phyloP scores from a whole-genome alignment of 2,329 filamentous ascomycete genomes.

The Ophiocordyceps camponoti-leonardi region DNA sequence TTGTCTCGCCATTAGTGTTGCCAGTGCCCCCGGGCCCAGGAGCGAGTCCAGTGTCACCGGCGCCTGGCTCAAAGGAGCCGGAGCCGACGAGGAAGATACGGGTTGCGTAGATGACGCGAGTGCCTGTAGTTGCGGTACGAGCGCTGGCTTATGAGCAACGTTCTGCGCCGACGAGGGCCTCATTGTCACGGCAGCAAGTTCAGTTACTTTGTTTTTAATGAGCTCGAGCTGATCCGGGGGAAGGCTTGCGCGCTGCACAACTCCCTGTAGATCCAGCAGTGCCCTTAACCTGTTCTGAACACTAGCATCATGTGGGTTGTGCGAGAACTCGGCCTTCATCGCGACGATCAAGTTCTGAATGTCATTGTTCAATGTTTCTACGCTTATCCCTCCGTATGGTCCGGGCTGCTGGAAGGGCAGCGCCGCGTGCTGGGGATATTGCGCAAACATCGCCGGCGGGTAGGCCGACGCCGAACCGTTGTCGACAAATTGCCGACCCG shows the following conservation, averaged over 20 bases:
- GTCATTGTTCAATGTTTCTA: slow-evolving; percentile 67
- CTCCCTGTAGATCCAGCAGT: slow-evolving; percentile 62
- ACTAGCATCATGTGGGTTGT: slow-evolving; percentile 58
- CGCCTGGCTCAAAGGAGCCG: slow-evolving; percentile 12
- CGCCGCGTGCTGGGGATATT: slow-evolving; percentile 21
- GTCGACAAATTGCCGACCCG: slow-evolving; percentile 6
- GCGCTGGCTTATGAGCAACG: slow-evolving; percentile 21
- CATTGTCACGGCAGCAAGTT: slow-evolving; percentile 48
- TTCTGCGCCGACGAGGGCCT: slow-evolving; percentile 27
- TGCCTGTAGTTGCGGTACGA: slow-evolving; percentile 13
- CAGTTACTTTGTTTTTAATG: slow-evolving; percentile 71
- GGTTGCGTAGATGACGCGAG: slow-evolving; percentile 15
- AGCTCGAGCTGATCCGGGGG: slow-evolving; percentile 67
- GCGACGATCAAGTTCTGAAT: slow-evolving; percentile 61
- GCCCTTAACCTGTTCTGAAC: slow-evolving; percentile 69
- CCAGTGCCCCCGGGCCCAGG: slow-evolving; percentile 41
- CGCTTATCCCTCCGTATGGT: slow-evolving; percentile 34
- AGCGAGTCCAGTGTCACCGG: slow-evolving; percentile 38
- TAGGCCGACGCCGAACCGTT: background rate
- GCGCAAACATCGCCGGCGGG: background rate
- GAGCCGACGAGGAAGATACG: slow-evolving; percentile 14
- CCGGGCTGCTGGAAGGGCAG: slow-evolving; percentile 21
- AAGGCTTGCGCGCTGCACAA: slow-evolving; percentile 59
- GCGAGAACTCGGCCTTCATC: slow-evolving; percentile 57
- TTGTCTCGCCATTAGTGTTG: slow-evolving; percentile 38